A percentile compares a stretch with the other conserved stretches of the same genome.
Conservation (phyloP, 1,139 yeast species). For the Geotrichum citri-aurantii region DNA sequence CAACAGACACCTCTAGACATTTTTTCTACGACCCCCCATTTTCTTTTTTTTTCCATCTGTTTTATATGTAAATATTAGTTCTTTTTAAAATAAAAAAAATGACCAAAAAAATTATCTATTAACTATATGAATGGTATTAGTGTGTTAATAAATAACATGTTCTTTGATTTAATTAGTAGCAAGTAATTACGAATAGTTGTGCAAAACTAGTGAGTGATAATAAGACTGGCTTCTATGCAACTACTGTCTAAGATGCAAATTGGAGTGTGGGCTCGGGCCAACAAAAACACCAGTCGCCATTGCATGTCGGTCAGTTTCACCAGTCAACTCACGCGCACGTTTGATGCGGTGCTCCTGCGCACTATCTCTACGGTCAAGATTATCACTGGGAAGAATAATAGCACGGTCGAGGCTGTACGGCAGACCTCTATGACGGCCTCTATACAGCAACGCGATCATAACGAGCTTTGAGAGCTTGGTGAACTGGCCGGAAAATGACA, state of each 20-base stretch:
- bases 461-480: constrained; percentile 71
- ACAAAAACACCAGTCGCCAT: background rate
- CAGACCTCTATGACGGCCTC: constrained; percentile 96
- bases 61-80: background rate
- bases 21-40: background rate
- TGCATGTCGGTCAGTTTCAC: background rate
- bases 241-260: background rate
- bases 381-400: constrained; percentile 73
- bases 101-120: background rate
- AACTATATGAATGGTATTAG: background rate
- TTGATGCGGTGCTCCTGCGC: constrained; percentile 29
- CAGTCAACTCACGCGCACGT: constrained; percentile 22
- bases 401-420: constrained; percentile 95
- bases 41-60: background rate
- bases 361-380: constrained; percentile 60
- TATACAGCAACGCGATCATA: constrained; percentile 79
- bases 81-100: background rate
- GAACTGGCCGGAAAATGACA: constrained; percentile 72
- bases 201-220: background rate
- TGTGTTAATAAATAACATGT: background rate
- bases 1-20: constrained; percentile 23
- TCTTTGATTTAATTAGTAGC: background rate
- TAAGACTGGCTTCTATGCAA: background rate
- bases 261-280: background rate
- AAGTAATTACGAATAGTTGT: background rate